phyloP scores from a whole-genome alignment of 2,329 filamentous ascomycete species.

The Capronia coronata region DNA sequence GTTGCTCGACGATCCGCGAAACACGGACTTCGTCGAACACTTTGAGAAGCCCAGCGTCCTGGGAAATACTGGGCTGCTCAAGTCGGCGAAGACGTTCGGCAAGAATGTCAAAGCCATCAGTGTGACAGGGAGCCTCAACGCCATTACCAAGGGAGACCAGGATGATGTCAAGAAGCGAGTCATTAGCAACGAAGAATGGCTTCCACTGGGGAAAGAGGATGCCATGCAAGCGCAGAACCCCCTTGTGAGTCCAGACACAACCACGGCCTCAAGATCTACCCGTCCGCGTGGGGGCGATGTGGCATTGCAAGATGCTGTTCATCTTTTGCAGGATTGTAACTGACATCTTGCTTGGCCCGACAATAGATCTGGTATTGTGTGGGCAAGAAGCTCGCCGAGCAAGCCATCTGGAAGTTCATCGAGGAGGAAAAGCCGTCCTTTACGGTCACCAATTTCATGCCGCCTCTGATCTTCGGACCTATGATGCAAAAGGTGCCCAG shows the following conservation, averaged over 20 bases:
- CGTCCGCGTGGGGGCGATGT: too few species aligned
- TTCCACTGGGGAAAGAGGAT: constrained; percentile 13
- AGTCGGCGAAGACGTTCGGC: constrained; percentile 10
- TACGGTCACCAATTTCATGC: constrained; percentile 54
- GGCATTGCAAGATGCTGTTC: background rate
- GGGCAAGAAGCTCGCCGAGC: constrained; percentile 59
- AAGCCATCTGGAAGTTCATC: constrained; percentile 59
- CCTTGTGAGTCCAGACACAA: constrained; percentile 9
- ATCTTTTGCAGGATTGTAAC: background rate
- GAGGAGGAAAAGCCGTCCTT: constrained; percentile 50
- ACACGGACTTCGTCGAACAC: constrained; percentile 15
- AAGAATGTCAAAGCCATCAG: constrained; percentile 19
- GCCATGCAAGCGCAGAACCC: constrained; percentile 17
- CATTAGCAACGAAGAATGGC: constrained; percentile 12
- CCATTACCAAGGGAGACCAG: constrained; percentile 17
- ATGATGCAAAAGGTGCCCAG: constrained; percentile 57
- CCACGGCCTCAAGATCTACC: too few species aligned
- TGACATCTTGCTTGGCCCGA: constrained; percentile 4
- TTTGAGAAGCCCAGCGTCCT: constrained; percentile 20
- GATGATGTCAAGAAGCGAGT: constrained; percentile 18
- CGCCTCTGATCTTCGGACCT: constrained; percentile 58
- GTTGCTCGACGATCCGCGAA: constrained; percentile 56
- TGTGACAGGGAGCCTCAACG: constrained; percentile 20
- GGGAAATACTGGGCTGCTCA: constrained; percentile 15
- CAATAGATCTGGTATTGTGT: constrained; percentile 38